Base-by-base conservation (phyloP, 2,329 filamentous ascomycete genomes). In the Exserohilum turcica region DNA sequence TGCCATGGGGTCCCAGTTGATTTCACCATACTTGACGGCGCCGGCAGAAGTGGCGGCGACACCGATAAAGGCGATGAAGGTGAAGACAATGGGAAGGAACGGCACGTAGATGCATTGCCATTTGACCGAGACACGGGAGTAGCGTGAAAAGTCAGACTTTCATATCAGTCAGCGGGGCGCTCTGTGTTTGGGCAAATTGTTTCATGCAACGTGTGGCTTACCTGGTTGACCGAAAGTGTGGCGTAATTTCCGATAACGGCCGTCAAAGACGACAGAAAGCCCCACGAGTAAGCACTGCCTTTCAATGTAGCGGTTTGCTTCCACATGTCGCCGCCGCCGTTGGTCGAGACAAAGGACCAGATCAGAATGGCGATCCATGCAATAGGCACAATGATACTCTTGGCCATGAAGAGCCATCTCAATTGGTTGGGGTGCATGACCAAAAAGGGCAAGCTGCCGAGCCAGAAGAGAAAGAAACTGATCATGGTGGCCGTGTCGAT, bases 361-460 rank as follows among this genome's bases (percentile, higher is more conserved):
- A 85, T 82, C 63, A 88, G 77, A 18, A 85, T 86, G 2, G 82
- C 83, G 52, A 88, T 78, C 65, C 84, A 85, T 2, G 82, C 80
- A n/a, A 83, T 74, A 1, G 84, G 85, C 9, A 86, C 75, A 52
- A 79, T 74, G 9, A 76, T 67, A 16, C 72, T 65, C 56, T 79
- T 76, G 1, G 71, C 76, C 68, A 80, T 76, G 61, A 85, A 84
- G 35, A 85, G 64, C 64, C 77, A 83, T 40, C 80, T 74, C 13
- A 86, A 74, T 43, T 77, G 79, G 47, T 81, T 80, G 1, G 81
- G 80, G 28, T 82, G 82, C 56, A 86, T 84, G 48, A 83, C 71
- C 7, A 86, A 67, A 36, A 86, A 71, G 6, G 80, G 82, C 10
- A 85, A 70, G 62, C 84, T 82, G 1, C 83, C 63, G 0, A 79